phyloP scores from a whole-genome alignment of 306 rosid species.

The Prinsepia uniflora region DNA sequence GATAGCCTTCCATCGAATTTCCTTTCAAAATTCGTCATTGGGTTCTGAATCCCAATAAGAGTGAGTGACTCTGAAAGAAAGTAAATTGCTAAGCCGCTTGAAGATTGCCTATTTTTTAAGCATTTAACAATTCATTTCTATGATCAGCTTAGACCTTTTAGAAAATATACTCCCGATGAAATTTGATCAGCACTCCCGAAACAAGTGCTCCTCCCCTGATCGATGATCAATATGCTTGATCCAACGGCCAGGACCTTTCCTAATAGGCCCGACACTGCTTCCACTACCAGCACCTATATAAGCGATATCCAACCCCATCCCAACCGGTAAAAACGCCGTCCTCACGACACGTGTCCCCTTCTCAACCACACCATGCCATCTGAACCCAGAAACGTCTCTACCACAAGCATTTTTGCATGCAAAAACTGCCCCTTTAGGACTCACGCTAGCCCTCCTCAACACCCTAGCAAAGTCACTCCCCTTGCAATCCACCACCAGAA shows the following conservation, averaged over 20 bases:
- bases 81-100: slow-evolving; percentile 10
- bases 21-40: neutral
- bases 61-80: neutral
- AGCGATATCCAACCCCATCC: slow-evolving; percentile 80
- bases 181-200: slow-evolving; percentile 30
- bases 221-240: slow-evolving; percentile 54
- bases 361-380: slow-evolving; percentile 53
- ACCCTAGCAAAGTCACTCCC: slow-evolving; percentile 59
- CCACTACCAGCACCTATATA: slow-evolving; percentile 46
- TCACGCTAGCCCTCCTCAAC: slow-evolving; percentile 41
- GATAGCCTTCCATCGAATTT: neutral
- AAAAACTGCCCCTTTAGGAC: slow-evolving; percentile 66
- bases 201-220: slow-evolving; percentile 81
- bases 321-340: slow-evolving; percentile 70
- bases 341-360: slow-evolving; percentile 73
- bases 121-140: too few species aligned
- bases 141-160: too few species aligned
- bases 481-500: slow-evolving; percentile 68
- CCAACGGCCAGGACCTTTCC: slow-evolving; percentile 61
- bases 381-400: slow-evolving; percentile 38
- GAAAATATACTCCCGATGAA: too few species aligned
- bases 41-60: neutral
- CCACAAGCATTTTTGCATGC: slow-evolving; percentile 73
- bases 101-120: neutral
- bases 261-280: neutral